phyloP scores from a whole-genome alignment of 2,329 filamentous ascomycete species.

The Ilyonectria destructans region DNA sequence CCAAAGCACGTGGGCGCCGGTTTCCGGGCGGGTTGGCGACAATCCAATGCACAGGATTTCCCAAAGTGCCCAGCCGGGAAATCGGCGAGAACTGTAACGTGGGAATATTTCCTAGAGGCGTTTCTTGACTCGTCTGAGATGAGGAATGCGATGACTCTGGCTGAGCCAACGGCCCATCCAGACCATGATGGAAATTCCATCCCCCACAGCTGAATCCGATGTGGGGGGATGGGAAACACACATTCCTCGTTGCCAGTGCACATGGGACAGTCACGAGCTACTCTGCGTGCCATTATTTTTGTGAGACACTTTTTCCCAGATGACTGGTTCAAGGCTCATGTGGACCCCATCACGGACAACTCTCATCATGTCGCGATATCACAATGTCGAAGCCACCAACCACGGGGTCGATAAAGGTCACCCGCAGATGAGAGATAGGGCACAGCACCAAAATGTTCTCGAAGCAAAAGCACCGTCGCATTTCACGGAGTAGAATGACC shows the following conservation, averaged over 20 bases:
- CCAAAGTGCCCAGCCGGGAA: not conserved
- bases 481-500: constrained; percentile 39
- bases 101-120: not conserved
- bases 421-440: not conserved
- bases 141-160: not conserved
- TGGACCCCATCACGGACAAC: not conserved
- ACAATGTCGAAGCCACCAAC: constrained; percentile 8
- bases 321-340: constrained; percentile 7
- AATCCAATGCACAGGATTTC: not conserved
- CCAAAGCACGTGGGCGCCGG: not conserved
- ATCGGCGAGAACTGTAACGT: not conserved
- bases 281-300: constrained; percentile 6
- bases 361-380: constrained; percentile 8
- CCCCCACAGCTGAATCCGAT: constrained; percentile 5
- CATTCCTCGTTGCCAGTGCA: not conserved
- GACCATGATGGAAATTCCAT: constrained; percentile 12
- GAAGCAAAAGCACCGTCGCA: constrained; percentile 4
- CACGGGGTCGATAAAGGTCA: constrained; percentile 6
- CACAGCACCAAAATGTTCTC: constrained; percentile 4
- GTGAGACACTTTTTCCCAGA: constrained; percentile 1
- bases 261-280: constrained; percentile 10
- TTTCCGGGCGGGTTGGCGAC: not conserved
- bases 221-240: constrained; percentile 10
- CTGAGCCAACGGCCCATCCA: not conserved
- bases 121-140: constrained; percentile 3